Evolutionary conservation across 257 asterid genomes (phyloP), one percentile per base, ranked within the genome.

Genomic region (Marsdenia floribunda): DNA sequence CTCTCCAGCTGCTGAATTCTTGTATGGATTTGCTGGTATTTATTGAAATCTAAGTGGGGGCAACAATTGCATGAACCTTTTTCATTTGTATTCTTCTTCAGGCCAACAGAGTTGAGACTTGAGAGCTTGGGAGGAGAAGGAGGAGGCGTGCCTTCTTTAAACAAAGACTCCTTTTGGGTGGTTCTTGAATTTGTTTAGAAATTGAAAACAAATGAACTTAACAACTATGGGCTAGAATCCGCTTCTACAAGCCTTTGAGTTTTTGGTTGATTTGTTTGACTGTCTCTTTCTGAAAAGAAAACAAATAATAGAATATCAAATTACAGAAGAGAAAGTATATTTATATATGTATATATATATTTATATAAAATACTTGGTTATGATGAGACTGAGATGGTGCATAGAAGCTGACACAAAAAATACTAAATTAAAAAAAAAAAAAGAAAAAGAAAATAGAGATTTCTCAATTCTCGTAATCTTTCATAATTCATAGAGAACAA

Each of bases 21-120:
- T 63, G 5, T 15, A 40, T 12, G 47, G 19, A 35, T 35, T 35
- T 64, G 46, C 12, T 64, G 69, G 35, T 29, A 35, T 16, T 64
- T 63, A 35, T 63, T 6, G 22, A 14, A 63, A 0, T 38, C 42
- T 38, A 5, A 40, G 16, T 29, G 14, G 66, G 29, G 5, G 12
- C 6, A 60, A 18, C 33, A 60, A 60, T 7, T 60, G 38, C 64
- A 22, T 24, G 5, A 24, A 59, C 11, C 26, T 29, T 14, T 61
- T 33, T 6, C 2, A 29, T 40, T 29, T 61, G 12, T 61, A 29
- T 29, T 61, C 44, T 14, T 61, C 21, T 61, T 29, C 68, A 13
- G 68, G 11, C 68, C 68, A 61, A 29, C 68, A 61, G 68, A 61
- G n/a, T 33, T 61, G 68, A 61, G 68, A 61, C 12, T 33, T 61